Evolutionary conservation across 257 asterid species (phyloP).

Genomic region (Buddleja alternifolia): DNA sequence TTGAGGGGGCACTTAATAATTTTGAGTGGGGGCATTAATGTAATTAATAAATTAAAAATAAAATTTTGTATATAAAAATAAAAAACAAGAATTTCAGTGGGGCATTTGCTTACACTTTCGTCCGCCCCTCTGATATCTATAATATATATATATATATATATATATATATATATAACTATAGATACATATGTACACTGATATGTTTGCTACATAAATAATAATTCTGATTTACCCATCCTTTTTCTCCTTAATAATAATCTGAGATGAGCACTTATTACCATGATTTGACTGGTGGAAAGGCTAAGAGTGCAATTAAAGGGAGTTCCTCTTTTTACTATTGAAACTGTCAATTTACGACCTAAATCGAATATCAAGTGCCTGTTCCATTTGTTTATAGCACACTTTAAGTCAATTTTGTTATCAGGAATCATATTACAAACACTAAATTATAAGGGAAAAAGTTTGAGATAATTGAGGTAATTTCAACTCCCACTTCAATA

Average conservation of each 20-base stretch:
- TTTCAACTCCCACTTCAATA: constrained; percentile 11
- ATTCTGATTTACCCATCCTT: not conserved
- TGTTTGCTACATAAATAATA: not conserved
- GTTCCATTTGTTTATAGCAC: constrained; percentile 1
- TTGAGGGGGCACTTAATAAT: too few relatives aligned
- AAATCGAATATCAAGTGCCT: not conserved
- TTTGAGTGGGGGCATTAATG: too few relatives aligned
- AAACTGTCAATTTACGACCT: not conserved
- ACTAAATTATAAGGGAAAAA: constrained; percentile 12
- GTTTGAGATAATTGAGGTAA: constrained; percentile 21
- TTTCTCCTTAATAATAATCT: not conserved
- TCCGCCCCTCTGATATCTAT: too few relatives aligned
- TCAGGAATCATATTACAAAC: constrained; percentile 25
- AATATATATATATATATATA: too few relatives aligned
- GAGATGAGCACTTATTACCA: not conserved
- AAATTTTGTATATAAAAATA: too few relatives aligned
- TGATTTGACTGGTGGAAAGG: constrained; percentile 15
- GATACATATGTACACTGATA: too few relatives aligned
- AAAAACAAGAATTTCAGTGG: too few relatives aligned
- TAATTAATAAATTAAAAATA: too few relatives aligned
- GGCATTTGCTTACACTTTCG: too few relatives aligned
- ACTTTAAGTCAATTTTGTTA: not conserved
- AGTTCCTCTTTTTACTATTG: not conserved
- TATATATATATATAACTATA: too few relatives aligned
- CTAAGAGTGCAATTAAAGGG: not conserved